These are phyloP conservation scores for Nicotiana knightiana DNA, from an alignment of 257 asterid genomes.

Conservation along the genomic window DNA sequence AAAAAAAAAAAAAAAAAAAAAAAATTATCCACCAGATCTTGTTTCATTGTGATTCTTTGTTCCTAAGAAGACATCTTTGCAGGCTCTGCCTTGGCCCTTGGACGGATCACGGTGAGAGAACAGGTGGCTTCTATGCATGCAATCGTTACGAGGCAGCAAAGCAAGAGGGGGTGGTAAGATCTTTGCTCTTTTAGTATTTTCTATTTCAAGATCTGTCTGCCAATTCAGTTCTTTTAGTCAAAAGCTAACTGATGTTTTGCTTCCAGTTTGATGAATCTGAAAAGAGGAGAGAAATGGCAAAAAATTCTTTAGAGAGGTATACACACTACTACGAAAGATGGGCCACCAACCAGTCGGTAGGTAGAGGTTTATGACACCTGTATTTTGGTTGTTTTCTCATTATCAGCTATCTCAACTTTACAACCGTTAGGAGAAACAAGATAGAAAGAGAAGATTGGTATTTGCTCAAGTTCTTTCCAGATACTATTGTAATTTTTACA, in stretches of 20 bases:
- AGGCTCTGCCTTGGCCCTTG: slow-evolving; percentile 98
- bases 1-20: too few species aligned
- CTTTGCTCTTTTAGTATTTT: neutral
- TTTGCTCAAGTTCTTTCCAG: neutral
- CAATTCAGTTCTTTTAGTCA: neutral
- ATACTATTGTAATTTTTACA: neutral
- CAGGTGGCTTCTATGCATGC: slow-evolving; percentile 98
- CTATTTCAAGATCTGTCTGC: slow-evolving; percentile 1
- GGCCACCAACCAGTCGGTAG: slow-evolving; percentile 96
- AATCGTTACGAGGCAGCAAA: slow-evolving; percentile 95
- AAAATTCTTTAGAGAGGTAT: slow-evolving; percentile 89
- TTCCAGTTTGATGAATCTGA: slow-evolving; percentile 84
- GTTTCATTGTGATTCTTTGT: neutral
- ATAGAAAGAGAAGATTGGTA: neutral
- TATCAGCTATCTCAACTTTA: slow-evolving; percentile 4
- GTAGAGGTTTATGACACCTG: slow-evolving; percentile 11
- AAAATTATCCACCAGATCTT: neutral
- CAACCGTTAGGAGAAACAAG: slow-evolving; percentile 6
- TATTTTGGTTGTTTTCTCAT: slow-evolving; percentile 1
- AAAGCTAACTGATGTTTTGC: slow-evolving; percentile 20
- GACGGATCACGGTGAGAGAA: slow-evolving; percentile 95
- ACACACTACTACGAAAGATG: slow-evolving; percentile 97
- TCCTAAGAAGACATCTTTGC: slow-evolving; percentile 28
- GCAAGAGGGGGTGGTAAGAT: slow-evolving; percentile 88
- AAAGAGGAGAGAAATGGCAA: slow-evolving; percentile 97